Percentiles rank a stretch among this genome's conserved stretches.
Conservation (phyloP, 306 rosid species). For the Aeschynomene evenia region DNA sequence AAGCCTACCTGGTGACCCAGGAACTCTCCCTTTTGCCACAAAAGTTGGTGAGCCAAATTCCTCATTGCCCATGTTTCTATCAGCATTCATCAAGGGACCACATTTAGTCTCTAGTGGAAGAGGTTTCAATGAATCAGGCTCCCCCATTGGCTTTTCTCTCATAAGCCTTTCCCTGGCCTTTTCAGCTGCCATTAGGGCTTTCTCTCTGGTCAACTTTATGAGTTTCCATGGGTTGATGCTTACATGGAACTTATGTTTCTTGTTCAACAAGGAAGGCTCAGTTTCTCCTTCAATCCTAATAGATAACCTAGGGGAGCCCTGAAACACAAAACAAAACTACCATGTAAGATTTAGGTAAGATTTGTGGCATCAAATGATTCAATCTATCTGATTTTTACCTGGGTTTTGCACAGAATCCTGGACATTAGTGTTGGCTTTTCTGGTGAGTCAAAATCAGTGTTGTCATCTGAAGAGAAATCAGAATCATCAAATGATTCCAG, state of each 20-base stretch:
- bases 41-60: conserved; percentile 46
- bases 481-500: conserved; percentile 66
- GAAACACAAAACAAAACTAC: conserved; percentile 35
- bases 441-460: conserved; percentile 82
- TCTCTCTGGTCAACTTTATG: conserved; percentile 75
- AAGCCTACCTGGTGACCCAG: conserved; percentile 59
- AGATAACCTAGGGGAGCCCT: conserved; percentile 68
- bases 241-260: conserved; percentile 63
- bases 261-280: conserved; percentile 43
- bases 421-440: conserved; percentile 70
- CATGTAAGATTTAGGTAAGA: conserved; percentile 11
- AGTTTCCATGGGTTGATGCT: conserved; percentile 88
- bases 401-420: conserved; percentile 56
- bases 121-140: conserved; percentile 58
- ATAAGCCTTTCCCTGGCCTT: conserved; percentile 74
- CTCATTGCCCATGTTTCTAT: conserved; percentile 31
- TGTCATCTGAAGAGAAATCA: conserved; percentile 78
- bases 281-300: conserved; percentile 76
- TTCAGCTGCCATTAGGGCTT: conserved; percentile 74
- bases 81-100: conserved; percentile 40
- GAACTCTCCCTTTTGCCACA: conserved; percentile 42
- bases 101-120: conserved; percentile 76
- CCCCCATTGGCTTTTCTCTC: conserved; percentile 52
- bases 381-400: conserved; percentile 44
- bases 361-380: conserved; percentile 8